Evolutionary conservation across 345 rosid genomes (phyloP).

Genomic region (Arabidopsis arenosa): DNA sequence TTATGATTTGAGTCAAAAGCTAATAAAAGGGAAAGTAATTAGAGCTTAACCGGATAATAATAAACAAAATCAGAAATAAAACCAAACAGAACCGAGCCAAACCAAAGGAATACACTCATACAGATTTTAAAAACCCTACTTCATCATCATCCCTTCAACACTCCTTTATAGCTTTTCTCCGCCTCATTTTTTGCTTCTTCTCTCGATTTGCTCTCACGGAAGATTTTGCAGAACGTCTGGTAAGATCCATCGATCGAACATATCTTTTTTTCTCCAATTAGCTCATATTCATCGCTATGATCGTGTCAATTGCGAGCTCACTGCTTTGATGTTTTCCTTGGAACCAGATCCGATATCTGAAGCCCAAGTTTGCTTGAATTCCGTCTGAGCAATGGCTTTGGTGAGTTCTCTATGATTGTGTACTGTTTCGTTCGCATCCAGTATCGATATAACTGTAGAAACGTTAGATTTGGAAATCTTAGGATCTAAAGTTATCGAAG

Average conservation of each 20-base stretch:
- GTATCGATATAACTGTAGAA: too few relatives aligned
- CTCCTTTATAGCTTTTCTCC: slow-evolving; percentile 32
- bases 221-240: slow-evolving; percentile 20
- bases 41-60: slow-evolving; percentile 1
- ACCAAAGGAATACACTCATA: slow-evolving; percentile 5
- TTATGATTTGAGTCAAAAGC: neutral
- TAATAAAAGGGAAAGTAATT: neutral
- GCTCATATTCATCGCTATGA: neutral
- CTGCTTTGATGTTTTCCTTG: slow-evolving; percentile 22
- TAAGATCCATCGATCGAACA: slow-evolving; percentile 32
- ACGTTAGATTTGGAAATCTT: neutral
- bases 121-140: slow-evolving; percentile 38
- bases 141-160: neutral
- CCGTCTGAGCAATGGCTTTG: slow-evolving; percentile 69
- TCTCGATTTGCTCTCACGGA: slow-evolving; percentile 42
- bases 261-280: neutral
- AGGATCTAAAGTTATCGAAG: neutral
- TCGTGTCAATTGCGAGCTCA: slow-evolving; percentile 4
- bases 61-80: slow-evolving; percentile 4
- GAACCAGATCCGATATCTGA: slow-evolving; percentile 61
- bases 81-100: slow-evolving; percentile 19
- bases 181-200: slow-evolving; percentile 11
- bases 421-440: slow-evolving; percentile 12
- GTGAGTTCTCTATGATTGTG: slow-evolving; percentile 50
- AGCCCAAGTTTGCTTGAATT: slow-evolving; percentile 37